Percentiles rank a stretch among this genome's conserved stretches.
These are phyloP conservation scores for Lipomyces chichibuensis DNA, from an alignment of 805 yeast genomes.

Conservation along the genomic window DNA sequence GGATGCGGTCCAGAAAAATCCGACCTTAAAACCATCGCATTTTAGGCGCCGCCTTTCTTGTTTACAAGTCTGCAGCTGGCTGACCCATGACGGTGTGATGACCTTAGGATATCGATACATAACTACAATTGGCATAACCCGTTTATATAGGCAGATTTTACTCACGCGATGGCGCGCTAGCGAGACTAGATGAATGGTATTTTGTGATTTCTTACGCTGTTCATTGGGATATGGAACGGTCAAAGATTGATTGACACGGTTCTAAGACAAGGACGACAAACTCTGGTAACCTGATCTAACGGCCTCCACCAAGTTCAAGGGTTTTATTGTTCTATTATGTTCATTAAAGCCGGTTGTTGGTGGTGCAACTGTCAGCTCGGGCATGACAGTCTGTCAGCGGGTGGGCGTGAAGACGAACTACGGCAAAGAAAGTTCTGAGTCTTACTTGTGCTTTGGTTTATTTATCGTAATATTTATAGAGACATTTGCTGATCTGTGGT, in stretches of 20 bases:
- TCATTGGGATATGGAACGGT: not conserved
- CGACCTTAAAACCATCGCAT: constrained; percentile 38
- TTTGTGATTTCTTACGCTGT: constrained; percentile 4
- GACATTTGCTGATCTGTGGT: not conserved
- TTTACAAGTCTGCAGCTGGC: constrained; percentile 22
- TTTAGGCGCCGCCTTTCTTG: constrained; percentile 32
- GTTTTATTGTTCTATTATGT: not conserved
- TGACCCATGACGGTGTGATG: constrained; percentile 38
- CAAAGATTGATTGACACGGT: not conserved
- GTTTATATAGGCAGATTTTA: not conserved
- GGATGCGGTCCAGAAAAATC: constrained; percentile 21
- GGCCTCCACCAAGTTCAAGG: not conserved
- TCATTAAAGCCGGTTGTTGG: not conserved
- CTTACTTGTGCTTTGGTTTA: not conserved
- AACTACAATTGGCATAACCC: not conserved
- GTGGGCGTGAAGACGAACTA: constrained; percentile 3
- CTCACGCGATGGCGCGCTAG: not conserved
- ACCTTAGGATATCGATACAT: constrained; percentile 36
- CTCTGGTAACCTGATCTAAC: constrained; percentile 33
- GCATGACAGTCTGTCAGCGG: not conserved
- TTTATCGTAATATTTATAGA: not conserved
- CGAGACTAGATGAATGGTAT: not conserved
- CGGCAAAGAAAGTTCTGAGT: constrained; percentile 12
- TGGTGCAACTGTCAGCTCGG: not conserved
- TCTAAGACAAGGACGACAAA: constrained; percentile 15